Evolutionary conservation across 768 basidiomycete genomes (phyloP).

Genomic region (Rhodosporidiobolus sp.): DNA sequence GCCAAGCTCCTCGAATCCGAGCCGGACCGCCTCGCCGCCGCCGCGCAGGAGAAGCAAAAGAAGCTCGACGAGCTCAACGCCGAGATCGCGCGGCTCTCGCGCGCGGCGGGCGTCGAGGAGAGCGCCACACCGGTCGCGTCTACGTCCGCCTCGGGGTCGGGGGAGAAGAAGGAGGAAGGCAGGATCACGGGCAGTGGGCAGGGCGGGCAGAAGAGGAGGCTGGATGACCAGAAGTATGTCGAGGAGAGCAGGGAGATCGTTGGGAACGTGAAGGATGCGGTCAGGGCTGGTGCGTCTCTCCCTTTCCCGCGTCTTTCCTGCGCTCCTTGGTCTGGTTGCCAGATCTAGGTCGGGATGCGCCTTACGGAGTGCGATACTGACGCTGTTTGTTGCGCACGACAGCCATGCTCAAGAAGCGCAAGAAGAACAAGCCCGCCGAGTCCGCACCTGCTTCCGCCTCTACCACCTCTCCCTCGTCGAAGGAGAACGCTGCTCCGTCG

Average conservation of each 20-base stretch:
- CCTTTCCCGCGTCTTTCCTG: neutral
- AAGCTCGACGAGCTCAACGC: slow-evolving; percentile 42
- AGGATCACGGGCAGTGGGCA: slow-evolving; percentile 40
- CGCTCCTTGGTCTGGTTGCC: slow-evolving; percentile 3
- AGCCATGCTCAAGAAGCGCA: slow-evolving; percentile 73
- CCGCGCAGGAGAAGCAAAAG: slow-evolving; percentile 25
- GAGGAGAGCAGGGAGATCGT: slow-evolving; percentile 88
- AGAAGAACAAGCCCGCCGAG: slow-evolving; percentile 52
- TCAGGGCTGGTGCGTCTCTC: slow-evolving; percentile 64
- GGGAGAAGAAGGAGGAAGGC: slow-evolving; percentile 51
- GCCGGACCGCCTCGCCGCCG: slow-evolving; percentile 60
- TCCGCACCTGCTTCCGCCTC: neutral
- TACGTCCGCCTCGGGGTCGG: slow-evolving; percentile 46
- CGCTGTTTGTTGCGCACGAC: slow-evolving; percentile 36
- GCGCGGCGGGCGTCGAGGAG: slow-evolving; percentile 51
- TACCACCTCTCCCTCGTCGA: neutral
- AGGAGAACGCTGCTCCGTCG: slow-evolving; percentile 17
- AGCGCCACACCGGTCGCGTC: slow-evolving; percentile 43
- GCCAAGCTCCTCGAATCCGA: slow-evolving; percentile 82
- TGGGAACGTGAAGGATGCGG: slow-evolving; percentile 85
- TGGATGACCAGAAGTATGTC: slow-evolving; percentile 87
- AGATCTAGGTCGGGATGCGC: no score
- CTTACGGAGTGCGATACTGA: no score
- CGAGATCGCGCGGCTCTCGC: slow-evolving; percentile 41
- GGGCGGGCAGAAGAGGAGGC: slow-evolving; percentile 78